These are phyloP conservation scores for Chionographis japonica DNA, from an alignment of 106 monocot species.

Conservation along the genomic window DNA sequence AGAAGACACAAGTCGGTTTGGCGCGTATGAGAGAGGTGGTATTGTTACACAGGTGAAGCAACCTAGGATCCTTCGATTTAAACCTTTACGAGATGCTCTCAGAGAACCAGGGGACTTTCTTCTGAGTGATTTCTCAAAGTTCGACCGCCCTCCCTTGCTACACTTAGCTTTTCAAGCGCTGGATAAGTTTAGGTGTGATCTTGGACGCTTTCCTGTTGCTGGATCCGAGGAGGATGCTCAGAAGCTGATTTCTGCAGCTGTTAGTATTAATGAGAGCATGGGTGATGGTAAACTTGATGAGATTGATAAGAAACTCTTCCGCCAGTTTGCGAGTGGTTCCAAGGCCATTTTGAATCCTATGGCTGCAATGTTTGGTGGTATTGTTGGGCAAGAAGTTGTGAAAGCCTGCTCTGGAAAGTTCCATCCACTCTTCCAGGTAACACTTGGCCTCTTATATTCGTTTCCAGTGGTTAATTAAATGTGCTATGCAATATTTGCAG, in stretches of 20 bases:
- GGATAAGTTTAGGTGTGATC: constrained; percentile 44
- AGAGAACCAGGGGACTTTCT: constrained; percentile 63
- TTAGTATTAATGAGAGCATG: constrained; percentile 31
- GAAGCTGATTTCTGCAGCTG: constrained; percentile 32
- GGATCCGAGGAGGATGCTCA: constrained; percentile 56
- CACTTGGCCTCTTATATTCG: not conserved
- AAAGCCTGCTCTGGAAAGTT: constrained; percentile 79
- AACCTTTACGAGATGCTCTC: constrained; percentile 30
- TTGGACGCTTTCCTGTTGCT: constrained; percentile 50
- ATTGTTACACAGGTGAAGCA: constrained; percentile 67
- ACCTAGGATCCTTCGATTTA: constrained; percentile 23
- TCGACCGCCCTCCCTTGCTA: constrained; percentile 43
- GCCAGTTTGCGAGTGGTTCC: constrained; percentile 57
- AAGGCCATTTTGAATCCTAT: constrained; percentile 69
- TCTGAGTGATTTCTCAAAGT: constrained; percentile 59
- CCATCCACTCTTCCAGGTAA: constrained; percentile 69
- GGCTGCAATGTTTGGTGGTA: constrained; percentile 78
- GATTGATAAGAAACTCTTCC: constrained; percentile 45
- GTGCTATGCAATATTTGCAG: not conserved
- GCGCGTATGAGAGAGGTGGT: constrained; percentile 51
- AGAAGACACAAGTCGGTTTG: constrained; percentile 56
- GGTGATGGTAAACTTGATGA: constrained; percentile 37
- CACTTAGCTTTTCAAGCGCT: constrained; percentile 70
- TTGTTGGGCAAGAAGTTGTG: constrained; percentile 70
- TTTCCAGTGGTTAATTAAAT: not conserved